Evolutionary conservation across 202 grass and related monocot genomes (phyloP).

Genomic region (Carex sylvatica): DNA sequence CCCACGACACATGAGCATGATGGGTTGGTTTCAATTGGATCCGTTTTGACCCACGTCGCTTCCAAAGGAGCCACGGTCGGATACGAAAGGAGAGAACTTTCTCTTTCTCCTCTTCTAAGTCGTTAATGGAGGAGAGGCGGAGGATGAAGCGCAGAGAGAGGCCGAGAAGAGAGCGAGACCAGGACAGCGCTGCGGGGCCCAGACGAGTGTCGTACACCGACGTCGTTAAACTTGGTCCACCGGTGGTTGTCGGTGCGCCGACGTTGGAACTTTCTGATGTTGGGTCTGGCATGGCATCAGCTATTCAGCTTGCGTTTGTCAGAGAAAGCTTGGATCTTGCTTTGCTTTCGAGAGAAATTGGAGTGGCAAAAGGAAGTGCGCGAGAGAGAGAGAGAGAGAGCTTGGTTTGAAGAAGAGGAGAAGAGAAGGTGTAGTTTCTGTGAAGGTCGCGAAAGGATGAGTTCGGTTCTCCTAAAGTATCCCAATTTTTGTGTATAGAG

Average conservation of each 20-base stretch:
- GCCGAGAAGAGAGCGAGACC: slow-evolving; percentile 79
- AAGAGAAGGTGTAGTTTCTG: slow-evolving; percentile 1
- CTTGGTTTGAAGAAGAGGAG: neutral
- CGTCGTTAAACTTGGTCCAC: slow-evolving; percentile 55
- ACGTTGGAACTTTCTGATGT: slow-evolving; percentile 23
- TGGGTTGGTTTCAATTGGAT: slow-evolving; percentile 34
- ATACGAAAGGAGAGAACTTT: slow-evolving; percentile 55
- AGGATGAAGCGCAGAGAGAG: slow-evolving; percentile 72
- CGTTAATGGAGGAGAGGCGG: slow-evolving; percentile 35
- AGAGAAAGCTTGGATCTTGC: neutral
- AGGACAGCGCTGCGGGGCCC: slow-evolving; percentile 66
- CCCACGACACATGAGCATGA: slow-evolving; percentile 44
- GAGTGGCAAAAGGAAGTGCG: neutral
- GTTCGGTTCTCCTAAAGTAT: too few species aligned
- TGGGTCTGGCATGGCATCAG: slow-evolving; percentile 51
- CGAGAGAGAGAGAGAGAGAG: neutral
- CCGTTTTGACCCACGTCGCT: slow-evolving; percentile 55
- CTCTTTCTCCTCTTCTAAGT: slow-evolving; percentile 26
- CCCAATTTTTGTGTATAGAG: too few species aligned
- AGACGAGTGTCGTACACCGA: slow-evolving; percentile 84
- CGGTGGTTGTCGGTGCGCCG: slow-evolving; percentile 24
- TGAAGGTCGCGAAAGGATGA: neutral
- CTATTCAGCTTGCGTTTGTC: neutral
- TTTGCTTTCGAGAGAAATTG: neutral
- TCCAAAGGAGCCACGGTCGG: slow-evolving; percentile 78